Conservation (phyloP, 148 eudicot species). For the Cornus kousa region DNA sequence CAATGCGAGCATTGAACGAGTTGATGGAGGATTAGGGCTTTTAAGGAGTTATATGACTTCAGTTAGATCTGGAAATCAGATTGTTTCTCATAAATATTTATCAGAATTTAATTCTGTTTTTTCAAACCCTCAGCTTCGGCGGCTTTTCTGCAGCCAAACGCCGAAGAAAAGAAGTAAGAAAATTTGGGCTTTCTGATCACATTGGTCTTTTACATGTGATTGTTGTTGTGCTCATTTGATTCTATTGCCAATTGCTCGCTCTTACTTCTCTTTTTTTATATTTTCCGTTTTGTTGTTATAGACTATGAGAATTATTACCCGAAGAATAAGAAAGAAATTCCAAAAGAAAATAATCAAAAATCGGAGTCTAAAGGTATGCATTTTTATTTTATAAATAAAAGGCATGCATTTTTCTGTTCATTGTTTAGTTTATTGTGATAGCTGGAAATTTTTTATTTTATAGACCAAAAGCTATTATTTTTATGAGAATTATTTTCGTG, state of each 20-base stretch:
- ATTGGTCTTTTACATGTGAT: not conserved
- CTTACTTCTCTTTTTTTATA: not conserved
- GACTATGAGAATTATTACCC: not conserved
- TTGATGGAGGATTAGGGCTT: constrained; percentile 19
- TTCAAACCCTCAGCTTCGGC: not conserved
- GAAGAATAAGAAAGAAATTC: not conserved
- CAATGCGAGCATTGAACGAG: too few relatives aligned
- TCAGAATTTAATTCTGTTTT: not conserved
- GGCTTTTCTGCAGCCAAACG: not conserved
- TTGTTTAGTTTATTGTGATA: not conserved
- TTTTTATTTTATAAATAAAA: too few relatives aligned
- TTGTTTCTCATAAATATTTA: not conserved
- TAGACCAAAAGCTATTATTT: not conserved
- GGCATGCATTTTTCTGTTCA: not conserved
- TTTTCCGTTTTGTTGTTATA: not conserved
- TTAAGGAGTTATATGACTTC: constrained; percentile 26
- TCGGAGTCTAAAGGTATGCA: not conserved
- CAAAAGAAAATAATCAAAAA: not conserved
- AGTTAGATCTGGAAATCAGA: constrained; percentile 16
- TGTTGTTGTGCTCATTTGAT: not conserved
- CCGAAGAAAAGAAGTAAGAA: not conserved
- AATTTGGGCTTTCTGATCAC: not conserved
- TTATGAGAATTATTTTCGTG: not conserved
- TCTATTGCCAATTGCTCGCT: not conserved
- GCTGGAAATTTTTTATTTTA: not conserved